Conservation (phyloP, 2,329 filamentous ascomycete genomes). For the Paracorniculantispora psalliotae region DNA sequence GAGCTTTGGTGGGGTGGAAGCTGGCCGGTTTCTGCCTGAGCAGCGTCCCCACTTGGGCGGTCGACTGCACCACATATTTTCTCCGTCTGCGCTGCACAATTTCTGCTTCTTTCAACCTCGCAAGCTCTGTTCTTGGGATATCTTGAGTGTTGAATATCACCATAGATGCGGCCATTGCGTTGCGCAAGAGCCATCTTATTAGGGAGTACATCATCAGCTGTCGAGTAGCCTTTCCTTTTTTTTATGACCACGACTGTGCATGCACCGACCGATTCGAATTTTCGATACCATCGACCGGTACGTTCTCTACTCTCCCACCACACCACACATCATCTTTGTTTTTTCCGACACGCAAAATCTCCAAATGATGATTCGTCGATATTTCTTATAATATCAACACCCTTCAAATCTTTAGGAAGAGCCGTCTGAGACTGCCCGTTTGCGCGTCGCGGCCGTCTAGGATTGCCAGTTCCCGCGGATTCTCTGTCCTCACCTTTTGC, state of each 20-base stretch:
- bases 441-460: conserved; percentile 7
- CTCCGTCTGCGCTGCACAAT: not conserved
- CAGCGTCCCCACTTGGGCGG: conserved; percentile 3
- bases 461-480: conserved; percentile 13
- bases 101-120: not conserved
- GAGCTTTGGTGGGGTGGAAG: not conserved
- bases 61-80: not conserved
- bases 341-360: conserved; percentile 13
- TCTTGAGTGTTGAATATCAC: not conserved
- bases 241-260: too few species aligned
- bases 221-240: too few species aligned
- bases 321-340: not conserved
- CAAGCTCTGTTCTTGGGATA: not conserved
- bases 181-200: not conserved
- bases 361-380: conserved; percentile 35
- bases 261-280: not conserved
- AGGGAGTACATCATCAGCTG: too few species aligned
- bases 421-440: conserved; percentile 38
- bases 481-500: not conserved
- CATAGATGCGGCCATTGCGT: not conserved
- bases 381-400: conserved; percentile 26
- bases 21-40: not conserved
- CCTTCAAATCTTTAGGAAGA: conserved; percentile 39
- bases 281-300: conserved; percentile 12
- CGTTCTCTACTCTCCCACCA: not conserved